Percentiles rank a stretch among this genome's conserved stretches.
These are phyloP conservation scores for Linaria vulgaris DNA, from an alignment of 257 asterid genomes.

Conservation along the genomic window DNA sequence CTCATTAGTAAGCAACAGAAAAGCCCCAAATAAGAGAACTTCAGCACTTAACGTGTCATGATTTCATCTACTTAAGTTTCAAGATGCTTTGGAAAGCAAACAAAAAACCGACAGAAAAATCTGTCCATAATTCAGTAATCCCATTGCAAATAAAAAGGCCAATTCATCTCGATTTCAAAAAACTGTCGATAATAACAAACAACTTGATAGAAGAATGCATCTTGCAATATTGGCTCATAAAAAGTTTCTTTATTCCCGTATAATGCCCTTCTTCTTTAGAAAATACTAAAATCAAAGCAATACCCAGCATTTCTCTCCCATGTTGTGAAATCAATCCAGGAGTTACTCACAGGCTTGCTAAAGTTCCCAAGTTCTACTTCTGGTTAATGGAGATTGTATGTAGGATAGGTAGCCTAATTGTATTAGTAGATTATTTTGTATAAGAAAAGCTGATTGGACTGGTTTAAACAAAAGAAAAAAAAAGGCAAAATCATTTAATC, in stretches of 20 bases:
- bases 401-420: constrained; percentile 8
- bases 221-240: too few relatives aligned
- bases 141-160: background rate
- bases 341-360: background rate
- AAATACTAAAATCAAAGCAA: too few relatives aligned
- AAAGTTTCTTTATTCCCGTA: too few relatives aligned
- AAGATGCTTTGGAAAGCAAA: constrained; percentile 8
- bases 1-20: too few relatives aligned
- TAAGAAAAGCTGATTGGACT: constrained; percentile 11
- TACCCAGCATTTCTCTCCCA: background rate
- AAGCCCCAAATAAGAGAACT: too few relatives aligned
- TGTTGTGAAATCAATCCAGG: background rate
- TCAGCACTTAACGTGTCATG: too few relatives aligned
- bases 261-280: too few relatives aligned
- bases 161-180: constrained; percentile 5
- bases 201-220: background rate
- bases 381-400: background rate
- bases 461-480: background rate
- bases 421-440: background rate
- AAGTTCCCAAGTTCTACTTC: constrained; percentile 7
- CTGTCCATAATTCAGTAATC: constrained; percentile 9
- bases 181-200: background rate
- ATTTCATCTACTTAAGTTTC: background rate
- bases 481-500: constrained; percentile 10
- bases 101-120: constrained; percentile 5